These are phyloP conservation scores for Sarocladiaceae sp. DNA, from an alignment of 2,329 filamentous ascomycete species.

Conservation along the genomic window DNA sequence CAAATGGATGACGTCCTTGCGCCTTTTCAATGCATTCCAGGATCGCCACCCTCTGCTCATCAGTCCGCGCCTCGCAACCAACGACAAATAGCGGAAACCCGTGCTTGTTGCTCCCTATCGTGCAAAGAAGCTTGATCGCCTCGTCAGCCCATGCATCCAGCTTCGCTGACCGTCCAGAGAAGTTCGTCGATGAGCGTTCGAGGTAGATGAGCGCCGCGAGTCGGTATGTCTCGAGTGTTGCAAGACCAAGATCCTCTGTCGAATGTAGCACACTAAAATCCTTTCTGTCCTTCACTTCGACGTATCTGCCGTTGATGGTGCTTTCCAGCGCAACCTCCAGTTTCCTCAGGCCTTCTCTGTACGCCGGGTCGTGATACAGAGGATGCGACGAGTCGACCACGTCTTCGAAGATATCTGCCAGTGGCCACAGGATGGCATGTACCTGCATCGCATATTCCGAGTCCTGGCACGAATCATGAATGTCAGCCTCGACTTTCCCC, in stretches of 20 bases:
- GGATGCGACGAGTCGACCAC: conserved; percentile 6
- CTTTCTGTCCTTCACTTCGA: neutral
- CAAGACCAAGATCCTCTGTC: neutral
- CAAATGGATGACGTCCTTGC: neutral
- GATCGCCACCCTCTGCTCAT: conserved; percentile 10
- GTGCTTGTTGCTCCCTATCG: neutral
- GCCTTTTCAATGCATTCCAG: conserved; percentile 8
- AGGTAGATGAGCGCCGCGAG: conserved; percentile 11
- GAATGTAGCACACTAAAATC: neutral
- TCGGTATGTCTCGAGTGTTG: conserved; percentile 5
- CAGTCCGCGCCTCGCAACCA: conserved; percentile 13
- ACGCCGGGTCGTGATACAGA: neutral
- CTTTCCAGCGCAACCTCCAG: conserved; percentile 7
- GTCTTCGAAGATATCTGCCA: conserved; percentile 8
- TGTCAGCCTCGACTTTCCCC: neutral
- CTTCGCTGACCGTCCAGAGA: conserved; percentile 3
- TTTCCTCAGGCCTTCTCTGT: neutral
- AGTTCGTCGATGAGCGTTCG: conserved; percentile 8
- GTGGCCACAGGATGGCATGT: conserved; percentile 1
- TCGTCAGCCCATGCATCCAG: neutral
- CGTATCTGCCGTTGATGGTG: neutral
- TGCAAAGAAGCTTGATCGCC: neutral
- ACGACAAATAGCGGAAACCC: conserved; percentile 13
- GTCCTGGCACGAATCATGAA: neutral
- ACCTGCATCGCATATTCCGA: too few relatives aligned